A percentile compares a stretch with the other conserved stretches of the same genome.
These are phyloP conservation scores for Hericium erinaceus DNA, from an alignment of 768 basidiomycete genomes.

Conservation along the genomic window DNA sequence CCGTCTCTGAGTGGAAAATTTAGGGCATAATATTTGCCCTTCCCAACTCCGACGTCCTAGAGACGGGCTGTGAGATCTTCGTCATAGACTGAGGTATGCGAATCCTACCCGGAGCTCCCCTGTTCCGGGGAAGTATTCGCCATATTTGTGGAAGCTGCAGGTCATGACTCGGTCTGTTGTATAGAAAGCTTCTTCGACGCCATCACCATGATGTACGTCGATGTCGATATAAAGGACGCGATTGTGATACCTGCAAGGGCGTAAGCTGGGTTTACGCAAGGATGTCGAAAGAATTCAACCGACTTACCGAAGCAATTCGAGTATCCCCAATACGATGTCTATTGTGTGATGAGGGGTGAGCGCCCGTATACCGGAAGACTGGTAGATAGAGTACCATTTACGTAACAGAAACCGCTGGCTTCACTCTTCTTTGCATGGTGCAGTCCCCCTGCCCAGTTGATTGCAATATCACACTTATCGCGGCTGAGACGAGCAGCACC, in stretches of 20 bases:
- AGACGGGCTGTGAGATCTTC: not conserved
- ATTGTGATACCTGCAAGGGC: conserved; percentile 65
- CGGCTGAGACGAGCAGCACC: conserved; percentile 91
- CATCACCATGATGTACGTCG: conserved; percentile 97
- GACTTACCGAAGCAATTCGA: conserved; percentile 78
- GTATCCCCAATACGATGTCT: conserved; percentile 97
- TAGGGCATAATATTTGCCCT: conserved; percentile 88
- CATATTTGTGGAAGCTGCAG: conserved; percentile 96
- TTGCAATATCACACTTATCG: conserved; percentile 97
- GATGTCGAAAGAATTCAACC: too few species aligned
- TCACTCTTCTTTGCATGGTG: conserved; percentile 99
- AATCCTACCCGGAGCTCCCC: conserved; percentile 80
- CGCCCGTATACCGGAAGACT: not conserved
- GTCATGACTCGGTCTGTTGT: conserved; percentile 99
- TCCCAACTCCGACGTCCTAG: conserved; percentile 87
- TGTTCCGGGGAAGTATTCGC: conserved; percentile 98
- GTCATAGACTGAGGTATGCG: not conserved
- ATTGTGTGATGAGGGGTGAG: not conserved
- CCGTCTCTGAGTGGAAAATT: conserved; percentile 96
- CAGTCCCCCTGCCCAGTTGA: conserved; percentile 98
- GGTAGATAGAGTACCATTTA: conserved; percentile 57
- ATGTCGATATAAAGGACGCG: conserved; percentile 98
- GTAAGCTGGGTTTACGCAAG: not conserved
- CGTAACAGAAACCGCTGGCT: conserved; percentile 98
- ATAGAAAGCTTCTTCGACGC: conserved; percentile 99